A percentile compares a stretch with the other conserved stretches of the same genome.
Conservation (phyloP, 2,329 filamentous ascomycete genomes). For the Setomelanomma holmii region DNA sequence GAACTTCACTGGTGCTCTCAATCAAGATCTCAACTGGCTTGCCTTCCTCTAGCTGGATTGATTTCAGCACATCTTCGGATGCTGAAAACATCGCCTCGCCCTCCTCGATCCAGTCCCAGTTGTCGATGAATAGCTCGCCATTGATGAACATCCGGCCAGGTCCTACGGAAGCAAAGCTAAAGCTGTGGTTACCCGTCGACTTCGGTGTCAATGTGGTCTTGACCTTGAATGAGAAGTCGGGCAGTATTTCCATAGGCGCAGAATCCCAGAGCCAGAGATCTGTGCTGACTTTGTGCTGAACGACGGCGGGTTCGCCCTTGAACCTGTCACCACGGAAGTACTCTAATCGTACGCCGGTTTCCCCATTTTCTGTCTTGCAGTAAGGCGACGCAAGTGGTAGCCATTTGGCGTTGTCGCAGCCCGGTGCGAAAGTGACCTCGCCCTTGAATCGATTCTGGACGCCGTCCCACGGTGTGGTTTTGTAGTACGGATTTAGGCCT, state of each 20-base stretch:
- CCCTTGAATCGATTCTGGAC: slow-evolving; percentile 63
- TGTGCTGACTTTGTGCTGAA: slow-evolving; percentile 67
- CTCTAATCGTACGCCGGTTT: slow-evolving; percentile 68
- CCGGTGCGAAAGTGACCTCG: slow-evolving; percentile 66
- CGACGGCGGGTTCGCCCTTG: slow-evolving; percentile 62
- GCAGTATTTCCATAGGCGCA: slow-evolving; percentile 66
- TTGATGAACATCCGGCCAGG: slow-evolving; percentile 68
- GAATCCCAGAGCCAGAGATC: slow-evolving; percentile 76
- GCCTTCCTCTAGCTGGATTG: slow-evolving; percentile 65
- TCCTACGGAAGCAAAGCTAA: slow-evolving; percentile 73
- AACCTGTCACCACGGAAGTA: slow-evolving; percentile 71
- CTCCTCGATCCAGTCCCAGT: slow-evolving; percentile 74
- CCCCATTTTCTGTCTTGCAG: slow-evolving; percentile 63
- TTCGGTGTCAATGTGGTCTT: slow-evolving; percentile 67
- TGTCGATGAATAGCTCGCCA: slow-evolving; percentile 66
- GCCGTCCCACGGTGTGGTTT: slow-evolving; percentile 68
- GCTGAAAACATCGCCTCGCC: slow-evolving; percentile 76
- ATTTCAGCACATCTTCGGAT: slow-evolving; percentile 68
- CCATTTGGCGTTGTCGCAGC: slow-evolving; percentile 71
- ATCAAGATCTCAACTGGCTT: slow-evolving; percentile 67
- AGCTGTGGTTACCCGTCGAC: slow-evolving; percentile 67
- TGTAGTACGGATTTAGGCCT: slow-evolving; percentile 73
- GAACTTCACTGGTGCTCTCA: slow-evolving; percentile 72
- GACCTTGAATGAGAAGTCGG: slow-evolving; percentile 69
- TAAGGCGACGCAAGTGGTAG: slow-evolving; percentile 67